phyloP scores from a whole-genome alignment of 1,284 basidiomycete species.

The Puccinia triticina region DNA sequence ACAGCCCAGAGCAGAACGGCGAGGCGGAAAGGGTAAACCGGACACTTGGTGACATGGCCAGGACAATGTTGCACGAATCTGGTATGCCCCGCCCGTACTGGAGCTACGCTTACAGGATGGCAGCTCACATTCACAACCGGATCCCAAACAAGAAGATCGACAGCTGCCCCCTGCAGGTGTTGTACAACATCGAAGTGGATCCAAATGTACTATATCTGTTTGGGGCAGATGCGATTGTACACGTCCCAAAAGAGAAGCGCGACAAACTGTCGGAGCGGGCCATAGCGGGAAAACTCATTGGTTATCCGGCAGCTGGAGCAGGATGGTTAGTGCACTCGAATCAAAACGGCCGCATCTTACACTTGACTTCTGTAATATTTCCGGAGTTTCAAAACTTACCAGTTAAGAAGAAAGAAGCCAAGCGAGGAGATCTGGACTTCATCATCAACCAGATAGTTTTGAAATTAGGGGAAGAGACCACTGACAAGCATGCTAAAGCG shows the following conservation, averaged over 20 bases:
- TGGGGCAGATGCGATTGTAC: too few species aligned
- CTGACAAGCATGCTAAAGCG: background rate
- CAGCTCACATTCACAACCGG: conserved; percentile 9
- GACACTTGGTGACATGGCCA: conserved; percentile 12
- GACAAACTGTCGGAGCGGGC: too few species aligned
- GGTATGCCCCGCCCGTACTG: background rate
- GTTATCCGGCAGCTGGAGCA: too few species aligned
- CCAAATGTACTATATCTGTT: too few species aligned
- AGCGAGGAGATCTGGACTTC: background rate
- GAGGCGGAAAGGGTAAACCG: conserved; percentile 20
- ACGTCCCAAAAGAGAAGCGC: too few species aligned
- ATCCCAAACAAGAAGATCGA: background rate
- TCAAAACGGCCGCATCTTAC: background rate
- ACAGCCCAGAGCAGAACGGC: conserved; percentile 31
- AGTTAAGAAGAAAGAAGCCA: background rate
- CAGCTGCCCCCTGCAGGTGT: background rate
- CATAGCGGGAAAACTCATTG: too few species aligned
- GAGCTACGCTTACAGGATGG: background rate
- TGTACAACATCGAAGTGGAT: too few species aligned
- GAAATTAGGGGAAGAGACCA: background rate
- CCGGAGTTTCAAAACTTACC: background rate
- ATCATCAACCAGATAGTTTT: background rate
- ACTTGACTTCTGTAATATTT: background rate
- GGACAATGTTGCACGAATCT: conserved; percentile 2
- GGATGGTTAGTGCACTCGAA: too few species aligned